Evolutionary conservation across 1,284 basidiomycete genomes (phyloP), one percentile per base, ranked within the genome.

Genomic region (Meira miltonrushii): DNA sequence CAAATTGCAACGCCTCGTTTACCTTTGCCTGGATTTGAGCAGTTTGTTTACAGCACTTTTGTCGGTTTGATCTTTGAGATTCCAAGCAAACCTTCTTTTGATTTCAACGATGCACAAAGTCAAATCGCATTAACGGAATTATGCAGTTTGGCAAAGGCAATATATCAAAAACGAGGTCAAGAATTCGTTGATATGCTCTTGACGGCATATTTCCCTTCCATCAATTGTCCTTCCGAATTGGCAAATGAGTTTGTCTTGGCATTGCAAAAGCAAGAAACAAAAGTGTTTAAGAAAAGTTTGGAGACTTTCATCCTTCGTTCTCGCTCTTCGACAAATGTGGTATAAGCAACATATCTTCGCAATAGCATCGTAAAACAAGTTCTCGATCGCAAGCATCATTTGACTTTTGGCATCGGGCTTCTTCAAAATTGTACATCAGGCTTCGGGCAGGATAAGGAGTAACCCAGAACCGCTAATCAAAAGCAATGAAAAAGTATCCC

Each of bases 21-120:
- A 13, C 60, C 51, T 7, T 15, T 98, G 28, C 90, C 91, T 12
- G 94, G 94, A 0, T 98, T 97, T 75, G 92, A 96, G 69, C 83
- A 85, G 12, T 95, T 95, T 76, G 84, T 96, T 53, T 99, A 98
- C 78, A 88, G 94, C 67, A 85, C 87, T 9, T 81, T 96, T 44
- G 82, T 97, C 54, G 90, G 90, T 3, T 81, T 87, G 1, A 87
- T 87, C 38, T 96, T 99, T 77, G 83, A 86, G 21, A 86, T 96
- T 4, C 86, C 92, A 0, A 86, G 88, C 11, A 82, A 84, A 21
- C 84, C 88, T 0, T 83, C 86, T 44, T 92, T 97, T 75, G 94
- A 94, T 74, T 82, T 89, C 67, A 88, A 88, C 71, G 91, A 94
- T 72, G 91, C 90, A 5, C 90, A 92, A 58, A 55, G 67, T 77